A percentile compares a stretch with the other conserved stretches of the same genome.
Evolutionary conservation across 768 basidiomycete species (phyloP).

Genomic region (Kwoniella shandongensis): DNA sequence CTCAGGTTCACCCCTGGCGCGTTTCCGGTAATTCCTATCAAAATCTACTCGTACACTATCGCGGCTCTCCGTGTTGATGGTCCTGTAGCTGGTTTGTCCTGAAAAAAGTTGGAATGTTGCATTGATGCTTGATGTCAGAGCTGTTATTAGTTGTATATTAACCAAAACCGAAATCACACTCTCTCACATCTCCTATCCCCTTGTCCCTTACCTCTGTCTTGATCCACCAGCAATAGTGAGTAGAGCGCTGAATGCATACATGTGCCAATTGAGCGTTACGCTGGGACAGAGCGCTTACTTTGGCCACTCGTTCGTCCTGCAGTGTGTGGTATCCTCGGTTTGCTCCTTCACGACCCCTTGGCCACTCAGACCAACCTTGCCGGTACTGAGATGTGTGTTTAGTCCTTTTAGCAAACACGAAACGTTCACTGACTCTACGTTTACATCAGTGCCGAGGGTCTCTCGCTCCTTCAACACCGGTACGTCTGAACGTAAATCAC

Average conservation of each 20-base stretch:
- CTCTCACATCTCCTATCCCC: slow-evolving; percentile 6
- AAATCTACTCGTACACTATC: too few species aligned
- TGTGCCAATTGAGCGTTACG: too few species aligned
- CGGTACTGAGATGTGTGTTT: slow-evolving; percentile 73
- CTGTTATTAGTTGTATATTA: too few species aligned
- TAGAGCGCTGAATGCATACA: neutral
- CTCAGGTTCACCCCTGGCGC: too few species aligned
- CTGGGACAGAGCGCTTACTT: too few species aligned
- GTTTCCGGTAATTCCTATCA: too few species aligned
- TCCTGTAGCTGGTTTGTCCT: too few species aligned
- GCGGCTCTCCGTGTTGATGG: too few species aligned
- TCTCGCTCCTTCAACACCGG: slow-evolving; percentile 89
- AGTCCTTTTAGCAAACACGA: neutral
- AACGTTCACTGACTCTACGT: neutral
- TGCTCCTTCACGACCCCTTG: slow-evolving; percentile 71
- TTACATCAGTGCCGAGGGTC: slow-evolving; percentile 64
- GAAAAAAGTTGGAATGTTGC: too few species aligned
- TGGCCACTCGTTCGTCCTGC: neutral
- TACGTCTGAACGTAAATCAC: slow-evolving; percentile 17
- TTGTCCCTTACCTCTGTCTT: neutral
- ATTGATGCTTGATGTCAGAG: too few species aligned
- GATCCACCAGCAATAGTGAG: slow-evolving; percentile 5
- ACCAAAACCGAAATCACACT: neutral
- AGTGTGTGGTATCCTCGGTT: slow-evolving; percentile 93
- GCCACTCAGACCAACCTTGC: slow-evolving; percentile 62